These are phyloP conservation scores for Petunia hybrid DNA, from an alignment of 305 asterid species.

Conservation along the genomic window DNA sequence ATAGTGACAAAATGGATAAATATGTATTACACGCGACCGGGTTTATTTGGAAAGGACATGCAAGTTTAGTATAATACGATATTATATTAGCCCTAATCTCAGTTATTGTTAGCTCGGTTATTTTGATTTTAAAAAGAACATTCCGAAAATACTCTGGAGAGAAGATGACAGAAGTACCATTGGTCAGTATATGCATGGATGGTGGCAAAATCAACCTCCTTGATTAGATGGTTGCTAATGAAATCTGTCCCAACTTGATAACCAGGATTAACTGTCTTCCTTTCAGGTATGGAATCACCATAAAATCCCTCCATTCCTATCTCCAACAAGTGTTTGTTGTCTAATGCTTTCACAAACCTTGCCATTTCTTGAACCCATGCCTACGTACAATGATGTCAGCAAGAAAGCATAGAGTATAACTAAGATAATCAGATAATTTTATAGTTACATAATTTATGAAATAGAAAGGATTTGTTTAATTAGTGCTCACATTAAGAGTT, in stretches of 20 bases:
- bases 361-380: constrained; percentile 65
- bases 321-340: constrained; percentile 48
- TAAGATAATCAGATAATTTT: not conserved
- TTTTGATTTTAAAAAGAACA: no score
- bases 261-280: constrained; percentile 54
- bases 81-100: no score
- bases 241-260: constrained; percentile 63
- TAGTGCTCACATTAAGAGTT: constrained; percentile 45
- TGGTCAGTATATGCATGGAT: constrained; percentile 58
- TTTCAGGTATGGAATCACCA: constrained; percentile 54
- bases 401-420: not conserved
- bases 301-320: constrained; percentile 65
- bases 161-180: constrained; percentile 37
- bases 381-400: constrained; percentile 32
- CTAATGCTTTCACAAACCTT: constrained; percentile 50
- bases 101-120: no score
- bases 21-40: no score
- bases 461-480: not conserved
- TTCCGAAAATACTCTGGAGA: no score
- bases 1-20: no score
- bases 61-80: no score
- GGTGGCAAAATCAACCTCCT: constrained; percentile 57
- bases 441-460: not conserved
- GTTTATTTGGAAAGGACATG: no score
- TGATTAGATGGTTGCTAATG: constrained; percentile 48